Evolutionary conservation across 768 basidiomycete species (phyloP), one percentile per base, ranked within the genome.

Genomic region (Rhodotorula sphaerocarpa): DNA sequence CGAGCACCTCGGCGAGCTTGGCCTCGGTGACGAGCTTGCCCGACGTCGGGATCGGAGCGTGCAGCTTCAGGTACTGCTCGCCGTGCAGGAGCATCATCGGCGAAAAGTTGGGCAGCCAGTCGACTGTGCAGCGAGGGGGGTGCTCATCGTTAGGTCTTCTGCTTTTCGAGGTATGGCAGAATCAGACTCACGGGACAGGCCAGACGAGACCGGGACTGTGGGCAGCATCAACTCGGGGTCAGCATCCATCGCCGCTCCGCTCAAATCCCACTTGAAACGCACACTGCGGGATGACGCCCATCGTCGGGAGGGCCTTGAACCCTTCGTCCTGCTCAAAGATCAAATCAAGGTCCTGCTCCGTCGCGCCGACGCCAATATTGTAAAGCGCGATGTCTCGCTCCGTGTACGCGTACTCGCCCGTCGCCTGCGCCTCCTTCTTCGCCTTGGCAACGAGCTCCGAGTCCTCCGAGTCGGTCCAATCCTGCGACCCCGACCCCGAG

Each of bases 51-150:
- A 97, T 87, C 0, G 87, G 84, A 71, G 44, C 63, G 33, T 87
- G 86, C 75, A 99, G 88, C 63, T 83, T 81, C 70, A 99, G 78
- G 75, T 89, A 97, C 72, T 97, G 95, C 74, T 99, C 95, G 48
- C 95, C 95, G 74, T 99, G 95, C 23, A 99, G 81, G n/a, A 99
- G 79, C 76, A 90, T 96, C 50, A 91, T 89, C 9, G 90, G 90
- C 73, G 92, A 92, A 79, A 85, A 97, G 75, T 96, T 87, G 20
- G 95, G 93, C 33, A 99, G 79, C 84, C 86, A 93, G 76, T 89
- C 90, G 51, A 90, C 76, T 66, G 59, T 25, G n/a, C 3, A 30
- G 9, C 3, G 33, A 6, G n/a, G 18, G 16, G 4, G 11, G 18
- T 30, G 11, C n/a, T n/a, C n/a, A n/a, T n/a, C n/a, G n/a, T n/a